Evolutionary conservation across 805 yeast species (phyloP).

Genomic region (Kurtzmaniella cleridarum): DNA sequence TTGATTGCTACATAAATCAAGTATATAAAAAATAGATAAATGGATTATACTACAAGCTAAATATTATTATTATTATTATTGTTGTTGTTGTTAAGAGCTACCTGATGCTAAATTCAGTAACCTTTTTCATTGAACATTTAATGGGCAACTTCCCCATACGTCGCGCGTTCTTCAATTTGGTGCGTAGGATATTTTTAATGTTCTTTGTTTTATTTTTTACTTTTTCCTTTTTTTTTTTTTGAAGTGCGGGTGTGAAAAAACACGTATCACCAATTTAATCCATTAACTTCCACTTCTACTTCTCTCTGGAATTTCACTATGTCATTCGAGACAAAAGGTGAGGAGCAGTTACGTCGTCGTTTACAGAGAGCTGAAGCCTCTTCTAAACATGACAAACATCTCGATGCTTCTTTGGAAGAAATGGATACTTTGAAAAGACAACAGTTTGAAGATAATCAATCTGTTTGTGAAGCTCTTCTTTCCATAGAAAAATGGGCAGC

Average conservation of each 20-base stretch:
- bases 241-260: slow-evolving; percentile 2
- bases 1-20: too few relatives aligned
- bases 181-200: too few relatives aligned
- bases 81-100: too few relatives aligned
- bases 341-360: slow-evolving; percentile 2
- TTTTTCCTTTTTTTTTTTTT: not conserved
- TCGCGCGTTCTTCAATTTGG: too few relatives aligned
- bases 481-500: slow-evolving; percentile 39
- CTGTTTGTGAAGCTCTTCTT: slow-evolving; percentile 22
- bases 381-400: not conserved
- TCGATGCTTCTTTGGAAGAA: slow-evolving; percentile 10
- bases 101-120: too few relatives aligned
- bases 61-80: too few relatives aligned
- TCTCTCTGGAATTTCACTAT: slow-evolving; percentile 1
- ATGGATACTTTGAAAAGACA: slow-evolving; percentile 16
- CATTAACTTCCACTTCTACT: slow-evolving; percentile 1
- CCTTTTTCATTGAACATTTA: too few relatives aligned
- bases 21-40: too few relatives aligned
- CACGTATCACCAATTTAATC: slow-evolving; percentile 1
- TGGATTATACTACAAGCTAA: too few relatives aligned
- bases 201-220: not conserved
- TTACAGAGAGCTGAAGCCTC: slow-evolving; percentile 1
- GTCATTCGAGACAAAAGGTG: slow-evolving; percentile 2
- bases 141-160: too few relatives aligned
- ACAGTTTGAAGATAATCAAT: slow-evolving; percentile 20